phyloP scores from a whole-genome alignment of 768 basidiomycete species.

The Thelephora ganbajun region DNA sequence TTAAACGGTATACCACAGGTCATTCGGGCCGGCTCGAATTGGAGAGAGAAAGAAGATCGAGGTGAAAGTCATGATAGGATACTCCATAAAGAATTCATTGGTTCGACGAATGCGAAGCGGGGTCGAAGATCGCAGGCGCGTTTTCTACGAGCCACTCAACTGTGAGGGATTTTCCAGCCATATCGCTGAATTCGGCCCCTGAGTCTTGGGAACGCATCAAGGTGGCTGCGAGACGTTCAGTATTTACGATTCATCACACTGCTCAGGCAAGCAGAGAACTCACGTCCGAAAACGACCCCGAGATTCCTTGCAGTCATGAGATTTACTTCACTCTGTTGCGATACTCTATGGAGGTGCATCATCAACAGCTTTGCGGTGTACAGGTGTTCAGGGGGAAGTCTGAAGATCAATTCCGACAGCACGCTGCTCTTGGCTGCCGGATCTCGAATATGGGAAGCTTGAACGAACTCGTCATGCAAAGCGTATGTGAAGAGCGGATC shows the following conservation, averaged over 20 bases:
- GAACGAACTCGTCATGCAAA: constrained; percentile 82
- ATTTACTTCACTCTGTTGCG: constrained; percentile 56
- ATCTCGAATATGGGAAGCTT: constrained; percentile 60
- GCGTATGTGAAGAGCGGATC: constrained; percentile 83
- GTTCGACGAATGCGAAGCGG: constrained; percentile 1
- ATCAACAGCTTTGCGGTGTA: constrained; percentile 70
- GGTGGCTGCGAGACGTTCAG: constrained; percentile 47
- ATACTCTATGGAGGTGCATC: constrained; percentile 73
- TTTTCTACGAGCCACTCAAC: constrained; percentile 95
- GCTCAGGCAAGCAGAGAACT: constrained; percentile 20
- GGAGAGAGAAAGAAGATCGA: constrained; percentile 8
- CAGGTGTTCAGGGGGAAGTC: constrained; percentile 80
- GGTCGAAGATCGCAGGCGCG: constrained; percentile 39
- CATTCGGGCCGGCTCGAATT: constrained; percentile 2
- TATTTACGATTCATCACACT: neutral
- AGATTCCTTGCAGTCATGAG: constrained; percentile 92
- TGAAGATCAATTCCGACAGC: constrained; percentile 54
- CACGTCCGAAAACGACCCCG: constrained; percentile 97
- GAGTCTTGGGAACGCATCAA: constrained; percentile 84
- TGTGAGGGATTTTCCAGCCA: constrained; percentile 89
- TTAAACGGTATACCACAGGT: constrained; percentile 8
- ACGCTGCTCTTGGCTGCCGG: constrained; percentile 39
- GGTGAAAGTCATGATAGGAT: neutral
- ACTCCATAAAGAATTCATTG: constrained; percentile 4
- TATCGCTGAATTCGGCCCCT: constrained; percentile 86